phyloP scores from a whole-genome alignment of 2,329 filamentous ascomycete species.

The Paecilomyces niveus region DNA sequence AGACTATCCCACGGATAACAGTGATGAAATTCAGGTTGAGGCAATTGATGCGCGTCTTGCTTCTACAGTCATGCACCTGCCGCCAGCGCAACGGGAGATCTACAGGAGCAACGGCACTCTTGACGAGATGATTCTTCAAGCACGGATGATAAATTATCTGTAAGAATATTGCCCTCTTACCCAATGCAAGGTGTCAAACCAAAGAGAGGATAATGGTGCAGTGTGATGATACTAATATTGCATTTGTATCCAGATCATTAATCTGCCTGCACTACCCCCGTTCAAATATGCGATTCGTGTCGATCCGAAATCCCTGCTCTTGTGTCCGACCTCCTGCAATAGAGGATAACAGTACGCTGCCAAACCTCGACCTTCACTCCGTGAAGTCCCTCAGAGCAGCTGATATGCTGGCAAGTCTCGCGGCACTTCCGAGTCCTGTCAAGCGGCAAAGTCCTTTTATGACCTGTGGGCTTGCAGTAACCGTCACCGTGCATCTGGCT shows the following conservation, averaged over 20 bases:
- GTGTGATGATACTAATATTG: background rate
- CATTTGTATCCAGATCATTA: background rate
- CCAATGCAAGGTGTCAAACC: background rate
- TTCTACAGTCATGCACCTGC: slow-evolving; percentile 64
- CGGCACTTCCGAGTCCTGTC: slow-evolving; percentile 47
- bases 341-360: background rate
- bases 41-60: slow-evolving; percentile 49
- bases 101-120: slow-evolving; percentile 58
- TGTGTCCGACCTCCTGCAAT: slow-evolving; percentile 9
- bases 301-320: slow-evolving; percentile 5
- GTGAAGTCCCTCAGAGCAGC: slow-evolving; percentile 73
- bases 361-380: slow-evolving; percentile 46
- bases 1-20: slow-evolving; percentile 11
- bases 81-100: slow-evolving; percentile 57
- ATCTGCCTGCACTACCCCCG: background rate
- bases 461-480: slow-evolving; percentile 66
- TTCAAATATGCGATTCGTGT: background rate
- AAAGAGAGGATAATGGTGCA: background rate
- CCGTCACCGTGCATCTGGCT: slow-evolving; percentile 58
- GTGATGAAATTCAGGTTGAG: slow-evolving; percentile 26
- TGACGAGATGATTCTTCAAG: slow-evolving; percentile 50
- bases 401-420: slow-evolving; percentile 65
- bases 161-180: slow-evolving; percentile 2
- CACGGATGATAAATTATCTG: slow-evolving; percentile 24
- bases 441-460: slow-evolving; percentile 70